phyloP scores from a whole-genome alignment of 768 basidiomycete species.

The Tulasnella sp. region DNA sequence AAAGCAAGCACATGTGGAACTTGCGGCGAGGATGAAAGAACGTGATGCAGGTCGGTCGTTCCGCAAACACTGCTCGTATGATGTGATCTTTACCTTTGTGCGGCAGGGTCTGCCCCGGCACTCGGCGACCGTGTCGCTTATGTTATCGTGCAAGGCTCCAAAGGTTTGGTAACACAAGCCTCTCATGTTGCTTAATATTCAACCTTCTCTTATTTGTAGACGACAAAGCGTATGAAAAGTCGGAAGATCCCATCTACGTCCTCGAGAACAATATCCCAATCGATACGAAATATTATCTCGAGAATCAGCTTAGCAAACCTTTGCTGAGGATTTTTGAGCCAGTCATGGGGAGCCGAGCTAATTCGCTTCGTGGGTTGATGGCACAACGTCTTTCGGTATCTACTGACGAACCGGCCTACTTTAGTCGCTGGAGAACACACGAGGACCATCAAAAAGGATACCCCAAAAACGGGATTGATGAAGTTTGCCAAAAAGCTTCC shows the following conservation, averaged over 20 bases:
- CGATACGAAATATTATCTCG: slow-evolving; percentile 96
- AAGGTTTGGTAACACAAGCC: slow-evolving; percentile 51
- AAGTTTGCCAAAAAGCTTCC: slow-evolving; percentile 96
- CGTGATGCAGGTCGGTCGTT: slow-evolving; percentile 74
- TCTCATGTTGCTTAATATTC: not conserved
- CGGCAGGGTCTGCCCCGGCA: slow-evolving; percentile 86
- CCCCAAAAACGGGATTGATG: slow-evolving; percentile 95
- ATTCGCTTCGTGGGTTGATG: slow-evolving; percentile 61
- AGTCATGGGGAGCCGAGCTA: slow-evolving; percentile 79
- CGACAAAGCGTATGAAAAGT: slow-evolving; percentile 97
- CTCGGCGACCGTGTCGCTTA: slow-evolving; percentile 98
- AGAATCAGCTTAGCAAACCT: slow-evolving; percentile 96
- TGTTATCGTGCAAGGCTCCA: slow-evolving; percentile 95
- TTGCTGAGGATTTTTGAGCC: slow-evolving; percentile 98
- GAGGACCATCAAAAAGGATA: slow-evolving; percentile 90
- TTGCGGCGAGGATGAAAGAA: slow-evolving; percentile 92
- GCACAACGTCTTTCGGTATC: not conserved
- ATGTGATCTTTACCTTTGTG: not conserved
- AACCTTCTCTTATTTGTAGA: slow-evolving; percentile 46
- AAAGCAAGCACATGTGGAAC: slow-evolving; percentile 95
- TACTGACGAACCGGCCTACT: slow-evolving; percentile 25
- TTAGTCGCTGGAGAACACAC: slow-evolving; percentile 96
- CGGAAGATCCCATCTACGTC: slow-evolving; percentile 95
- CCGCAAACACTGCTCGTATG: not conserved
- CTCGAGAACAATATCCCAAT: slow-evolving; percentile 97